Evolutionary conservation across 2,329 filamentous ascomycete species (phyloP).

Genomic region (Aspergillus spinulosporus): DNA sequence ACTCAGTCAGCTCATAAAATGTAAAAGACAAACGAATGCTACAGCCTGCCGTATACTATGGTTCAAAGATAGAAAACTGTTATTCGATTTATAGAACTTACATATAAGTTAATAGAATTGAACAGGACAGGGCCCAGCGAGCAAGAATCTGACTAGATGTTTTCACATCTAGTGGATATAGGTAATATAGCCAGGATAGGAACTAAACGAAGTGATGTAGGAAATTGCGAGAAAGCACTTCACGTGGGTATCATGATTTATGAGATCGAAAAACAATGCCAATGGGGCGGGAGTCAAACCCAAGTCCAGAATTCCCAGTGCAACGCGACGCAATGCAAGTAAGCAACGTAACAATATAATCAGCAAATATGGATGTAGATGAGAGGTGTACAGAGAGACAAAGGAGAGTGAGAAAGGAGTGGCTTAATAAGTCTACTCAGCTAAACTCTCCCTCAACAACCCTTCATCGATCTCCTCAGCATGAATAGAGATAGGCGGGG

Average conservation of each 20-base stretch:
- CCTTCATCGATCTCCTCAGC: conserved; percentile 60
- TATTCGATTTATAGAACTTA: neutral
- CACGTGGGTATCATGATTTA: conserved; percentile 21
- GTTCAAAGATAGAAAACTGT: no score
- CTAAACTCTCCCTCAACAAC: conserved; percentile 61
- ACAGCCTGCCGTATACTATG: no score
- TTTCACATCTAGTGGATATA: neutral
- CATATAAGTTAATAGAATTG: no score
- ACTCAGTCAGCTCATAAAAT: neutral
- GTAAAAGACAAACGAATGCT: neutral
- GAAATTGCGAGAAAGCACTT: conserved; percentile 6
- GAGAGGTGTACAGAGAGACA: conserved; percentile 3
- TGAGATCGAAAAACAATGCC: neutral
- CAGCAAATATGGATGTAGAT: conserved; percentile 7
- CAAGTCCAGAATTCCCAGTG: conserved; percentile 6
- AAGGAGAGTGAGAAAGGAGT: neutral
- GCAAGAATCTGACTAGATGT: no score
- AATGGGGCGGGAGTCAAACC: conserved; percentile 1
- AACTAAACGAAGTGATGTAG: neutral
- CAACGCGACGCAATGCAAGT: conserved; percentile 12
- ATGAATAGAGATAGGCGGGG: conserved; percentile 58
- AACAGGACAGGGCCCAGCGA: no score
- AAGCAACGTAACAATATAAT: neutral
- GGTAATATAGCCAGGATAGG: neutral
- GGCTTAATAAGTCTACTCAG: conserved; percentile 36